Evolutionary conservation across 208 protist genomes (phyloP).

Genomic region (Jaenimonas drosophilae): DNA sequence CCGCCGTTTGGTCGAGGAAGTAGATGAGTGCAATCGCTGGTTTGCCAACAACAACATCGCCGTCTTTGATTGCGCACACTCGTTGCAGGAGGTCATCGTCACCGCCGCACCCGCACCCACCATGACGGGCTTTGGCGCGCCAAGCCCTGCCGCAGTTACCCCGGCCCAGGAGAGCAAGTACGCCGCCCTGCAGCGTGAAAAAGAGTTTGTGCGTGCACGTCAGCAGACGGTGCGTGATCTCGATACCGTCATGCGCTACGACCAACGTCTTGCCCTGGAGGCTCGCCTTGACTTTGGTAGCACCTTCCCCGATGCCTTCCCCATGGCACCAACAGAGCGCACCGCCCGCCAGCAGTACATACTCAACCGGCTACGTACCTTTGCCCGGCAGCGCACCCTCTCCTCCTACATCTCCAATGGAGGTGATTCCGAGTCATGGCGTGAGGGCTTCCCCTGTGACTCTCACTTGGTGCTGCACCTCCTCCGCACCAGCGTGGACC

Average conservation of each 20-base stretch:
- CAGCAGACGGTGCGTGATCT: slow-evolving; percentile 29
- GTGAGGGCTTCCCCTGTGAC: slow-evolving; percentile 46
- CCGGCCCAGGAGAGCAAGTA: slow-evolving; percentile 13
- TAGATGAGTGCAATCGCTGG: slow-evolving; percentile 55
- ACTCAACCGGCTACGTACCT: slow-evolving; percentile 39
- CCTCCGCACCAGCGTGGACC: slow-evolving; percentile 40
- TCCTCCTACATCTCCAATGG: slow-evolving; percentile 32
- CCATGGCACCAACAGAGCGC: slow-evolving; percentile 19
- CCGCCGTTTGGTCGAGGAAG: slow-evolving; percentile 30
- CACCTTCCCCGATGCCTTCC: slow-evolving; percentile 23
- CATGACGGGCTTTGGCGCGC: slow-evolving; percentile 2
- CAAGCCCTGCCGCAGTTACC: not conserved
- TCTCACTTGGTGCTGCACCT: slow-evolving; percentile 76
- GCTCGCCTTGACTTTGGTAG: slow-evolving; percentile 29
- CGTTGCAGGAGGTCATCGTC: slow-evolving; percentile 36
- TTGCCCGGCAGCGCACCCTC: slow-evolving; percentile 28
- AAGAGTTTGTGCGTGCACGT: slow-evolving; percentile 18
- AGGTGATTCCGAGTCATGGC: slow-evolving; percentile 39
- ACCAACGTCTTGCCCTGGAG: slow-evolving; percentile 65
- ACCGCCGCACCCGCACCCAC: slow-evolving; percentile 3
- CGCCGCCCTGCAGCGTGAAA: slow-evolving; percentile 19
- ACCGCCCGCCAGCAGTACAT: slow-evolving; percentile 37
- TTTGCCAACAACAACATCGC: slow-evolving; percentile 32
- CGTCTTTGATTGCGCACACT: slow-evolving; percentile 52
- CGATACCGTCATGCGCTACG: slow-evolving; percentile 32